Evolutionary conservation across 2,329 filamentous ascomycete species (phyloP).

Genomic region (Neofusicoccum cordaticola): DNA sequence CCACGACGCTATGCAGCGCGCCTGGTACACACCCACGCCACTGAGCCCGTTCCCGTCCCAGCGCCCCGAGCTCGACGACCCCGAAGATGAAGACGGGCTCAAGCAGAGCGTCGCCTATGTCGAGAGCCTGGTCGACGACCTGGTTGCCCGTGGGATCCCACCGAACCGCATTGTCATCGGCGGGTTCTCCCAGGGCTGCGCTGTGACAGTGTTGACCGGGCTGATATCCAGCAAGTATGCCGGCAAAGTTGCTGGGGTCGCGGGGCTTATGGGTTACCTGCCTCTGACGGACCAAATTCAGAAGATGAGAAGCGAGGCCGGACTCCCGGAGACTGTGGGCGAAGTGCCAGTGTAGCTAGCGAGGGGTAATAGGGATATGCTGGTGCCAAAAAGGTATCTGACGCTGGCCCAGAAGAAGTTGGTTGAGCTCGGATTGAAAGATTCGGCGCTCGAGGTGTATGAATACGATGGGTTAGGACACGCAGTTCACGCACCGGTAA

Average conservation of each 20-base stretch:
- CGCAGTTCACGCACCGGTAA: slow-evolving; percentile 40
- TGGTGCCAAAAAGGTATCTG: slow-evolving; percentile 46
- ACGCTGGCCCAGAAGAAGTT: slow-evolving; percentile 43
- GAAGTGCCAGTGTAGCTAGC: slow-evolving; percentile 46
- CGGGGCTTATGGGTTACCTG: slow-evolving; percentile 49
- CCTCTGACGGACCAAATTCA: slow-evolving; percentile 41
- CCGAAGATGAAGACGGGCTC: slow-evolving; percentile 48
- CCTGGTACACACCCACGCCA: slow-evolving; percentile 46
- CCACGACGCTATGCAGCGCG: slow-evolving; percentile 45
- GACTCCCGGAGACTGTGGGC: slow-evolving; percentile 32
- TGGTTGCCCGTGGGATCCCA: slow-evolving; percentile 41
- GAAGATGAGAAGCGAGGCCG: slow-evolving; percentile 37
- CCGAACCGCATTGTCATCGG: slow-evolving; percentile 45
- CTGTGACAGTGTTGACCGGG: slow-evolving; percentile 44
- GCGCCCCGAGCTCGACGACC: slow-evolving; percentile 44
- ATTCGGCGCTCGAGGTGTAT: slow-evolving; percentile 39
- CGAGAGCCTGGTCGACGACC: slow-evolving; percentile 42
- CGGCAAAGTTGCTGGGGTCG: slow-evolving; percentile 41
- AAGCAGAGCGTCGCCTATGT: slow-evolving; percentile 40
- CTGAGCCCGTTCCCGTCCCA: slow-evolving; percentile 40
- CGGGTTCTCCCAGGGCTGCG: slow-evolving; percentile 50
- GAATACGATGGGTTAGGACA: slow-evolving; percentile 52
- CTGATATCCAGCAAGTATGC: slow-evolving; percentile 39
- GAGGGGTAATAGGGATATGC: slow-evolving; percentile 46
- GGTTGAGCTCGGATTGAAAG: slow-evolving; percentile 37